Percentiles rank a stretch among this genome's conserved stretches.
Conservation (phyloP, 331 rosid genomes). For the Rhamnella rubrinervis region DNA sequence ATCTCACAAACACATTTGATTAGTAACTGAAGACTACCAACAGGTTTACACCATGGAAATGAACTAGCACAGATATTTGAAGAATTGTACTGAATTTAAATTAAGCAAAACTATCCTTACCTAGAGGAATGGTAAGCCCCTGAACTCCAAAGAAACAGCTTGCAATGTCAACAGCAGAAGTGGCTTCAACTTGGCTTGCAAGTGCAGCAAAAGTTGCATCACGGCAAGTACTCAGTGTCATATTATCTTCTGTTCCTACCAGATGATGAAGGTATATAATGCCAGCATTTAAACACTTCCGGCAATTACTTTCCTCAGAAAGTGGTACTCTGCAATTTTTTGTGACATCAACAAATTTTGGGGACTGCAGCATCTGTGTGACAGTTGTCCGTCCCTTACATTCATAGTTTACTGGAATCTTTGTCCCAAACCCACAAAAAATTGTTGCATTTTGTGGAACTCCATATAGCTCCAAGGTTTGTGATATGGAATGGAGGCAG, state of each 20-base stretch:
- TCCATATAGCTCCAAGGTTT: conserved; percentile 70
- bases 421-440: conserved; percentile 89
- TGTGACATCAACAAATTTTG: conserved; percentile 62
- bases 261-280: conserved; percentile 68
- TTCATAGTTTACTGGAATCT: conserved; percentile 75
- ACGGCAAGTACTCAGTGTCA: conserved; percentile 83
- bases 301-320: conserved; percentile 63
- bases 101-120: conserved; percentile 37
- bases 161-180: conserved; percentile 67
- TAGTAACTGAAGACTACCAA: background rate
- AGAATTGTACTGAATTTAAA: background rate
- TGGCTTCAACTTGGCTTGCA: conserved; percentile 74
- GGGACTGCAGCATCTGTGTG: conserved; percentile 79
- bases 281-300: conserved; percentile 80
- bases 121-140: conserved; percentile 60
- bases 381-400: conserved; percentile 84
- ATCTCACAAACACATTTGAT: too few relatives aligned
- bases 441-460: conserved; percentile 66
- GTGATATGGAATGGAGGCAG: conserved; percentile 68
- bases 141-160: conserved; percentile 91
- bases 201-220: conserved; percentile 84
- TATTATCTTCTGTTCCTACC: conserved; percentile 64
- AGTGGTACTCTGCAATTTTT: conserved; percentile 67
- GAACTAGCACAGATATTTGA: conserved; percentile 1
- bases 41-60: background rate